A percentile compares a stretch with the other conserved stretches of the same genome.
phyloP scores from a whole-genome alignment of 805 yeast species.

The Saturnispora silvae region DNA sequence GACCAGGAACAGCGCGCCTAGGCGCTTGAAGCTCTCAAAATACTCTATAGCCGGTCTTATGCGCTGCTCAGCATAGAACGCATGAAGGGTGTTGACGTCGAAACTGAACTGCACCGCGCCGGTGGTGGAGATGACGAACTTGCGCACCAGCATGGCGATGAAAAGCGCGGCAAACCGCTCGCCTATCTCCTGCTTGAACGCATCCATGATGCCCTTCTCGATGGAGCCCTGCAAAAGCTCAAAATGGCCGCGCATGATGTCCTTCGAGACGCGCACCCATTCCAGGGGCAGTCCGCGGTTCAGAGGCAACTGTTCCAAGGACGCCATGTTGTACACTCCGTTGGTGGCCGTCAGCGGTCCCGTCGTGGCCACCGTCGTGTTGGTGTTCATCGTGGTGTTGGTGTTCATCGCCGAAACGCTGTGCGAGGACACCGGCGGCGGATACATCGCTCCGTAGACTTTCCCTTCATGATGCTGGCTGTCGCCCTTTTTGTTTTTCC shows the following conservation, averaged over 20 bases:
- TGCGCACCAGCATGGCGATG: conserved; percentile 65
- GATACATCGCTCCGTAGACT: conserved; percentile 7
- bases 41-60: conserved; percentile 64
- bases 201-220: conserved; percentile 80
- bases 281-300: conserved; percentile 32
- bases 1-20: conserved; percentile 76
- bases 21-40: conserved; percentile 68
- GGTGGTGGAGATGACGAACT: conserved; percentile 54
- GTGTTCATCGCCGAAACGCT: conserved; percentile 3
- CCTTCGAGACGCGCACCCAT: conserved; percentile 56
- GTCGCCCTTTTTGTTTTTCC: background rate
- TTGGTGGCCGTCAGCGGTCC: background rate
- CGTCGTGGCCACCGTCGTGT: background rate
- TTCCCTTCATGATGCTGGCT: background rate
- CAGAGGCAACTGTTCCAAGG: conserved; percentile 15
- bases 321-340: conserved; percentile 8
- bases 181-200: conserved; percentile 89
- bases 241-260: conserved; percentile 60
- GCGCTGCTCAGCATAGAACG: conserved; percentile 52
- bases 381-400: background rate
- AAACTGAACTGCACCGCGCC: conserved; percentile 80
- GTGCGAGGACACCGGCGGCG: conserved; percentile 10
- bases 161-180: conserved; percentile 70
- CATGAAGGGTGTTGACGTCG: conserved; percentile 71
- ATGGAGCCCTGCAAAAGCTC: conserved; percentile 68